A percentile compares a stretch with the other conserved stretches of the same genome.
Conservation (phyloP, 2,329 filamentous ascomycete species). For the Aspergillus melleus region DNA sequence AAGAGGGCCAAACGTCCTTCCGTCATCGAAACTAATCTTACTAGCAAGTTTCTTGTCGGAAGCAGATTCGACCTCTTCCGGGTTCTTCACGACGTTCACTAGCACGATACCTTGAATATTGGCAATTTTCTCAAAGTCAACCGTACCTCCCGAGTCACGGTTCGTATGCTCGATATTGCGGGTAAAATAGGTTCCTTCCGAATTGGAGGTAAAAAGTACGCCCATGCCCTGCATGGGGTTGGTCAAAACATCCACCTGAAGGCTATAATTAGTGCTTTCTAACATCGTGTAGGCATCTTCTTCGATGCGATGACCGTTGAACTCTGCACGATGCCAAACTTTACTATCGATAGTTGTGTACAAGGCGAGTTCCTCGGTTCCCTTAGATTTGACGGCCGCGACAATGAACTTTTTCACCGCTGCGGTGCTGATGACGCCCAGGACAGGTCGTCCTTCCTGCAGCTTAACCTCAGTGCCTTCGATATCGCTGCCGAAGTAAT, state of each 20-base stretch:
- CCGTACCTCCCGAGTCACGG: slow-evolving; percentile 69
- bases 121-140: slow-evolving; percentile 93
- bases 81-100: slow-evolving; percentile 87
- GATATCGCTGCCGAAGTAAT: slow-evolving; percentile 69
- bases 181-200: slow-evolving; percentile 94
- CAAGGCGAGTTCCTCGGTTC: slow-evolving; percentile 86
- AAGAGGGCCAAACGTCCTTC: slow-evolving; percentile 76
- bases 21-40: slow-evolving; percentile 93
- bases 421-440: slow-evolving; percentile 79
- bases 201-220: slow-evolving; percentile 91
- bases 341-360: slow-evolving; percentile 83
- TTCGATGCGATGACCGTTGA: slow-evolving; percentile 81
- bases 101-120: slow-evolving; percentile 90
- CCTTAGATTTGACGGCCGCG: slow-evolving; percentile 74
- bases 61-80: slow-evolving; percentile 64
- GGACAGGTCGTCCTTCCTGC: slow-evolving; percentile 69
- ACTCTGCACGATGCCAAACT: slow-evolving; percentile 89
- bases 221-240: slow-evolving; percentile 69
- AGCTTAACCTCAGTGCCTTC: slow-evolving; percentile 69
- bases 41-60: slow-evolving; percentile 70
- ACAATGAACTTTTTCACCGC: slow-evolving; percentile 84
- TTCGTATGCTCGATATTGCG: slow-evolving; percentile 92
- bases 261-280: slow-evolving; percentile 96
- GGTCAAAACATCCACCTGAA: slow-evolving; percentile 91
- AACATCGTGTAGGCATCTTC: slow-evolving; percentile 87